Percentiles rank a stretch among this genome's conserved stretches.
Conservation (phyloP, 345 rosid genomes). For the Pseudoturritis turrita region DNA sequence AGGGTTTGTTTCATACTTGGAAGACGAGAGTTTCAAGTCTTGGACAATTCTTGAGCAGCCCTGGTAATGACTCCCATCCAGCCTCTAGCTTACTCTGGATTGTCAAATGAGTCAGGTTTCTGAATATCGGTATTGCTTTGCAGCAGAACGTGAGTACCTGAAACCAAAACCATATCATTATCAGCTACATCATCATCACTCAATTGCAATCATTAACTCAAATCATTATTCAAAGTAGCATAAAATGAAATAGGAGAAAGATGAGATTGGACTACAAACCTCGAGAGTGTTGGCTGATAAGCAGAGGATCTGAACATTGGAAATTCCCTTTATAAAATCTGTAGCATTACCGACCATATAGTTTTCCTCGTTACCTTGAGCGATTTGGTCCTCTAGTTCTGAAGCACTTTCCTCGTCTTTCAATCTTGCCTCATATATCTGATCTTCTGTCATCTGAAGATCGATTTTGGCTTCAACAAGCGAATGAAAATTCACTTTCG, state of each 20-base stretch:
- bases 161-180: background rate
- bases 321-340: background rate
- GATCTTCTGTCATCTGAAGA: background rate
- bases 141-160: background rate
- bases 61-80: constrained; percentile 4
- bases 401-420: background rate
- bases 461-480: constrained; percentile 14
- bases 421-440: background rate
- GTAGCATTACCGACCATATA: background rate
- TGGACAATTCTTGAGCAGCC: background rate
- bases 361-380: background rate
- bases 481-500: background rate
- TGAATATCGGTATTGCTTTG: background rate
- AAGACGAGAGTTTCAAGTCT: background rate
- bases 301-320: background rate
- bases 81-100: background rate
- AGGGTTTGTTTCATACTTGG: no score
- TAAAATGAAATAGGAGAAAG: background rate
- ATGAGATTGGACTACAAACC: background rate
- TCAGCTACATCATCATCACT: background rate
- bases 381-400: background rate
- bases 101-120: background rate
- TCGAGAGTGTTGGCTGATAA: background rate
- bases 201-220: background rate
- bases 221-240: background rate